These are phyloP conservation scores for Myxozyma melibiosi DNA, from an alignment of 805 yeast species.

Conservation along the genomic window DNA sequence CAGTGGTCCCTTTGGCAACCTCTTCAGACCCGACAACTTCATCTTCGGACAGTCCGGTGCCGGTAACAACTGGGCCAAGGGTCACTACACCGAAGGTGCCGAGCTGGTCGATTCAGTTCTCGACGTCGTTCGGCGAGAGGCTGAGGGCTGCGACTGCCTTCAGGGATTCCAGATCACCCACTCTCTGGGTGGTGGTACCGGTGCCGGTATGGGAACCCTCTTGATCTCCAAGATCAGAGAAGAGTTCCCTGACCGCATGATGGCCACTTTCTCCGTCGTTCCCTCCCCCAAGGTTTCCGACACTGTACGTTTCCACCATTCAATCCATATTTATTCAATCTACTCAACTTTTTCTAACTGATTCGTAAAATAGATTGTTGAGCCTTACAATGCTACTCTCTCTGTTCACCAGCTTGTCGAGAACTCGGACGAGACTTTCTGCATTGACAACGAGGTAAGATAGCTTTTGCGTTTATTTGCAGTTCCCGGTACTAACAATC, in stretches of 20 bases:
- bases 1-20: constrained; percentile 72
- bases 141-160: constrained; percentile 88
- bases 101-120: constrained; percentile 89
- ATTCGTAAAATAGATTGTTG: constrained; percentile 53
- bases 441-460: constrained; percentile 78
- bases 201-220: constrained; percentile 95
- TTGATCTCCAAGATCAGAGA: constrained; percentile 84
- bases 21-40: constrained; percentile 90
- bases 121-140: constrained; percentile 92
- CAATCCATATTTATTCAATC: neutral
- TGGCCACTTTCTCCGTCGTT: constrained; percentile 94
- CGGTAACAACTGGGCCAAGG: constrained; percentile 97
- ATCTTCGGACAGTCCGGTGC: constrained; percentile 92
- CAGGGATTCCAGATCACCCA: constrained; percentile 94
- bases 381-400: constrained; percentile 91
- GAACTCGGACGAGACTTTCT: constrained; percentile 89
- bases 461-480: neutral
- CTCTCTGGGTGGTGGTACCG: constrained; percentile 91
- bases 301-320: constrained; percentile 50
- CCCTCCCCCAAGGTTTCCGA: constrained; percentile 92
- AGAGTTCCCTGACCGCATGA: constrained; percentile 94
- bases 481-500: neutral
- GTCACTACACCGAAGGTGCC: constrained; percentile 96
- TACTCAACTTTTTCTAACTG: neutral
- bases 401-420: constrained; percentile 93